A percentile compares a stretch with the other conserved stretches of the same genome.
phyloP scores from a whole-genome alignment of 2,329 filamentous ascomycete genomes.

The Penicillium sp. region DNA sequence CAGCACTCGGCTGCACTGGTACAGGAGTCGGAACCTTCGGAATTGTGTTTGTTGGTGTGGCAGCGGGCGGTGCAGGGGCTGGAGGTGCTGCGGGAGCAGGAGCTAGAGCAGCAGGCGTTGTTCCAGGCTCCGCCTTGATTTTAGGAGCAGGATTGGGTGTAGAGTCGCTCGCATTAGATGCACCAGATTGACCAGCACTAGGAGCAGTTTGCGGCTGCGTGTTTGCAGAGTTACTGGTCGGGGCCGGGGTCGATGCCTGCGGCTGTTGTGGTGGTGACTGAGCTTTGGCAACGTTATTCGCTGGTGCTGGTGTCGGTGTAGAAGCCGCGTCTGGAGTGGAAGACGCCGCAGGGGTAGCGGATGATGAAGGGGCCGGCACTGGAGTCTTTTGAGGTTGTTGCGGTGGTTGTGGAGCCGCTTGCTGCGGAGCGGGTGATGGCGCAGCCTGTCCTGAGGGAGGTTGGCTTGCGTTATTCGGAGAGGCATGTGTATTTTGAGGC shows the following conservation, averaged over 20 bases:
- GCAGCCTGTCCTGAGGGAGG: not conserved
- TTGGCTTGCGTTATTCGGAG: no score
- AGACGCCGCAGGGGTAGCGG: not conserved
- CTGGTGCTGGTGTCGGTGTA: not conserved
- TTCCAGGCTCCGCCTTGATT: conserved; percentile 29
- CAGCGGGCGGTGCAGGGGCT: conserved; percentile 1
- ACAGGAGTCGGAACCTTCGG: not conserved
- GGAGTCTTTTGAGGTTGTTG: not conserved
- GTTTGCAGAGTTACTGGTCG: conserved; percentile 13
- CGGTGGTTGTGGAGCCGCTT: not conserved
- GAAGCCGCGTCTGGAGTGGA: conserved; percentile 8
- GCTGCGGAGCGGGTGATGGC: not conserved
- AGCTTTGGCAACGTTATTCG: not conserved
- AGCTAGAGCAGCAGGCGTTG: not conserved
- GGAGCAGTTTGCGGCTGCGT: not conserved
- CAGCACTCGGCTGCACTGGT: not conserved
- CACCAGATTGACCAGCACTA: not conserved
- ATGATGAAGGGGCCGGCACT: conserved; percentile 6
- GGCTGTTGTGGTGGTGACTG: conserved; percentile 9
- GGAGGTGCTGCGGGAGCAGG: conserved; percentile 6
- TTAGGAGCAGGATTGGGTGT: conserved; percentile 15
- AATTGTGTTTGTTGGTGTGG: not conserved
- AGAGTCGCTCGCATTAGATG: not conserved
- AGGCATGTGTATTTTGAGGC: conserved; percentile 3
- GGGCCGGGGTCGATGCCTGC: conserved; percentile 10